These are phyloP conservation scores for Epichloe sylvatica DNA, from an alignment of 2,329 filamentous ascomycete genomes.

Conservation along the genomic window DNA sequence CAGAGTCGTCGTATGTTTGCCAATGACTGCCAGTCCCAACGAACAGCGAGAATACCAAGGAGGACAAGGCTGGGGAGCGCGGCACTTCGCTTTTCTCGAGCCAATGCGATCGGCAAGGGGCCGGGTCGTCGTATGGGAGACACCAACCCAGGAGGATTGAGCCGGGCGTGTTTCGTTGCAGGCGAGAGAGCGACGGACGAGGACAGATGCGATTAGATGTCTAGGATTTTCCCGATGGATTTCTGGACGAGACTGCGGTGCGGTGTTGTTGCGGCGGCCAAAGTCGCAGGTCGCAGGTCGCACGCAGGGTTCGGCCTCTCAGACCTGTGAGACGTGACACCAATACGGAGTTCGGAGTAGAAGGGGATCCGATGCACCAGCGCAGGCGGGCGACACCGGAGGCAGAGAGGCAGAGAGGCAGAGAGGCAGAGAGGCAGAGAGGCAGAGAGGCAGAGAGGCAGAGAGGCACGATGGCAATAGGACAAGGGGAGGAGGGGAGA, in stretches of 20 bases:
- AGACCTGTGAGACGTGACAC: not conserved
- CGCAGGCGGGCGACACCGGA: not conserved
- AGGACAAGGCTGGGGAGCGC: not conserved
- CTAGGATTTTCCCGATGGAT: not conserved
- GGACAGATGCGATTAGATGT: not conserved
- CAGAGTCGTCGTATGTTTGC: not conserved
- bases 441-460: no score
- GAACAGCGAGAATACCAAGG: no score
- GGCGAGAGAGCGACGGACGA: not conserved
- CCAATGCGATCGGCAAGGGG: not conserved
- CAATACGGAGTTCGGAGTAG: not conserved
- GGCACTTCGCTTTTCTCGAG: not conserved
- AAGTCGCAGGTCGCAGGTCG: not conserved
- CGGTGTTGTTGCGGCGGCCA: not conserved
- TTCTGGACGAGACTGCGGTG: not conserved
- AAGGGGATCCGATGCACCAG: not conserved
- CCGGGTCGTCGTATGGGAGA: not conserved
- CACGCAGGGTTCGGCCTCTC: not conserved
- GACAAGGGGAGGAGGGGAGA: not conserved
- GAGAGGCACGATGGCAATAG: not conserved
- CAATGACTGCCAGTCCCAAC: no score
- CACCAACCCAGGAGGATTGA: not conserved
- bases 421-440: not conserved
- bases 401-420: not conserved
- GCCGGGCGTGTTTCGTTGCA: not conserved